Conservation (phyloP, 148 eudicot genomes). For the Silene latifolia region DNA sequence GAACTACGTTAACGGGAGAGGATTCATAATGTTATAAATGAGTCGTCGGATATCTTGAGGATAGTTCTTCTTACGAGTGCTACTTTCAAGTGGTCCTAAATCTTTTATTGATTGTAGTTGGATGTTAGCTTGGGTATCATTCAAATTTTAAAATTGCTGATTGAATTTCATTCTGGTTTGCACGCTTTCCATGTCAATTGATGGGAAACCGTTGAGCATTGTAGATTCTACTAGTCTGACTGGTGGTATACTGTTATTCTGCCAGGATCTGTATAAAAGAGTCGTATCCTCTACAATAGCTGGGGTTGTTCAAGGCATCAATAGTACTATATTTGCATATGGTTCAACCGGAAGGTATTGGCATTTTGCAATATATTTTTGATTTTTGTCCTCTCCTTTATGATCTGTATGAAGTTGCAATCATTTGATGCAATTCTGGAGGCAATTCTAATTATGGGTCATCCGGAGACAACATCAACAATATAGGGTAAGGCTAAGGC, state of each 20-base stretch:
- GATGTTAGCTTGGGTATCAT: background rate
- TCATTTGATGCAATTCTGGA: too few relatives aligned
- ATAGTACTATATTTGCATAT: slow-evolving; percentile 85
- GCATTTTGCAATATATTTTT: background rate
- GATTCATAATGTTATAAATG: background rate
- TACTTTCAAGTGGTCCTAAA: too few relatives aligned
- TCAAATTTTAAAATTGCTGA: background rate
- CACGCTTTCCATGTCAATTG: background rate
- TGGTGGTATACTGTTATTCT: slow-evolving; percentile 5
- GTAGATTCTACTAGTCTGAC: background rate
- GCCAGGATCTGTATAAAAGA: slow-evolving; percentile 69
- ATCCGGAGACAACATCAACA: background rate
- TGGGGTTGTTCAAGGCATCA: slow-evolving; percentile 81
- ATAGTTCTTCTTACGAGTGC: background rate
- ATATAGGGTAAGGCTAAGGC: too few relatives aligned
- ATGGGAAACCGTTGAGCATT: background rate
- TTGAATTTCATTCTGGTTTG: background rate
- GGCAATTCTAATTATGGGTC: background rate
- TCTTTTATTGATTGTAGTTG: background rate
- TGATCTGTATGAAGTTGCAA: background rate
- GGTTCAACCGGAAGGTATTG: slow-evolving; percentile 86
- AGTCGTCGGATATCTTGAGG: background rate
- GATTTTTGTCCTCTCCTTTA: background rate
- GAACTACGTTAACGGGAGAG: background rate
- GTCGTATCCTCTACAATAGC: slow-evolving; percentile 58